Evolutionary conservation across 2,329 filamentous ascomycete species (phyloP).

Genomic region (Fusarium sp.): DNA sequence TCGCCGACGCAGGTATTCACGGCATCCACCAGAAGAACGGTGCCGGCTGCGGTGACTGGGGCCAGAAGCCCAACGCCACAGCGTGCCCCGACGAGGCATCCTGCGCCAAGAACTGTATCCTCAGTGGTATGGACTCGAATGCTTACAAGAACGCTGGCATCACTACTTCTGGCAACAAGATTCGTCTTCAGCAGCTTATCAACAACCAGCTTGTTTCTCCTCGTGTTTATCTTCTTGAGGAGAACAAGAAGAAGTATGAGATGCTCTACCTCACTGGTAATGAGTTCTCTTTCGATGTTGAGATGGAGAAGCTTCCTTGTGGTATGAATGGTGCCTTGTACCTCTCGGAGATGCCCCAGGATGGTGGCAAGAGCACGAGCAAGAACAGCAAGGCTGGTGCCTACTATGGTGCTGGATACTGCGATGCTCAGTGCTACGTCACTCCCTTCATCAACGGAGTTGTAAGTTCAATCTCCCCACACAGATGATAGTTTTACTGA

Average conservation of each 20-base stretch:
- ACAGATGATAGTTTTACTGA: not conserved
- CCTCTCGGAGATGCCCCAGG: conserved; percentile 63
- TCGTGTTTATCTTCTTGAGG: conserved; percentile 67
- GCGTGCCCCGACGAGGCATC: conserved; percentile 60
- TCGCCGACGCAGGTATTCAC: conserved; percentile 60
- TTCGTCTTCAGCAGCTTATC: conserved; percentile 43
- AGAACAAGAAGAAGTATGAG: conserved; percentile 65
- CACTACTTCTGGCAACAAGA: conserved; percentile 43
- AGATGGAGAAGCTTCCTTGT: conserved; percentile 70
- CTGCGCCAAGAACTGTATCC: conserved; percentile 64
- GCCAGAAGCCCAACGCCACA: conserved; percentile 50
- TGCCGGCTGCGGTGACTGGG: conserved; percentile 37
- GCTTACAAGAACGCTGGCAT: conserved; percentile 55
- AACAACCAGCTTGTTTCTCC: conserved; percentile 45
- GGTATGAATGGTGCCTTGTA: conserved; percentile 75
- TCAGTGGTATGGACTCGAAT: conserved; percentile 59
- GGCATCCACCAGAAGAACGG: conserved; percentile 54
- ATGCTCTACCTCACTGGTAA: conserved; percentile 67
- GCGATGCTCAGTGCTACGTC: conserved; percentile 67
- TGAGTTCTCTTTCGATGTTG: conserved; percentile 74
- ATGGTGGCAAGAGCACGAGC: conserved; percentile 65
- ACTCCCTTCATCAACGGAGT: conserved; percentile 60
- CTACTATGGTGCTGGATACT: conserved; percentile 70
- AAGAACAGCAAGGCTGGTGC: conserved; percentile 64
- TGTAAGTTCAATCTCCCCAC: conserved; percentile 41